These are phyloP conservation scores for Gentiana dahurica DNA, from an alignment of 257 asterid species.

Conservation along the genomic window DNA sequence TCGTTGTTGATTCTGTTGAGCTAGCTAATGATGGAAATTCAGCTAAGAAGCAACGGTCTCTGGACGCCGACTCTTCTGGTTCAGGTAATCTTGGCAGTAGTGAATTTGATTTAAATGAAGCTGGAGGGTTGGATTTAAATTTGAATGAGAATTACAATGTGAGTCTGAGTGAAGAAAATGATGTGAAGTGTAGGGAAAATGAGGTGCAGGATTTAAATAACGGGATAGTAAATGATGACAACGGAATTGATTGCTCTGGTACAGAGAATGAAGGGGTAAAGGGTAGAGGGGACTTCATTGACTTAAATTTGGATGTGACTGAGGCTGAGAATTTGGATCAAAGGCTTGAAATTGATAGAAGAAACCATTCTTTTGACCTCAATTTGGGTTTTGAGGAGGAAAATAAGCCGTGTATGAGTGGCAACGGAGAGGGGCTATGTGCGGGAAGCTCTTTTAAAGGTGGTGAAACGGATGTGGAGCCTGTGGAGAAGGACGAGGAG, in stretches of 20 bases:
- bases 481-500: conserved; percentile 1
- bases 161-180: conserved; percentile 18
- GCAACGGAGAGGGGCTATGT: conserved; percentile 16
- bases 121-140: conserved; percentile 17
- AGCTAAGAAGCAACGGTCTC: conserved; percentile 36
- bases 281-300: conserved; percentile 33
- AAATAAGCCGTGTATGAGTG: conserved; percentile 24
- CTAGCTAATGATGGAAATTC: conserved; percentile 8
- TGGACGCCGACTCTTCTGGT: conserved; percentile 6
- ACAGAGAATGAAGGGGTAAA: conserved; percentile 19
- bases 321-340: conserved; percentile 27
- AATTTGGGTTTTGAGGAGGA: conserved; percentile 68
- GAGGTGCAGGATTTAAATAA: conserved; percentile 44
- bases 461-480: neutral
- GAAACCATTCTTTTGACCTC: conserved; percentile 53
- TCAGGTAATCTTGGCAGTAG: conserved; percentile 22
- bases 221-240: conserved; percentile 10
- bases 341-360: conserved; percentile 13
- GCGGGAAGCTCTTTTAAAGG: conserved; percentile 12
- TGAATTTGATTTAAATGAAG: conserved; percentile 38
- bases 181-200: conserved; percentile 23
- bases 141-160: conserved; percentile 25
- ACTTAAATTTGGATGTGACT: conserved; percentile 60
- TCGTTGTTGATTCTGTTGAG: conserved; percentile 6
- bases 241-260: conserved; percentile 11